Evolutionary conservation across 169 alveolate genomes (phyloP), one percentile per base, ranked within the genome.

Genomic region (Cryptosporidium felis): DNA sequence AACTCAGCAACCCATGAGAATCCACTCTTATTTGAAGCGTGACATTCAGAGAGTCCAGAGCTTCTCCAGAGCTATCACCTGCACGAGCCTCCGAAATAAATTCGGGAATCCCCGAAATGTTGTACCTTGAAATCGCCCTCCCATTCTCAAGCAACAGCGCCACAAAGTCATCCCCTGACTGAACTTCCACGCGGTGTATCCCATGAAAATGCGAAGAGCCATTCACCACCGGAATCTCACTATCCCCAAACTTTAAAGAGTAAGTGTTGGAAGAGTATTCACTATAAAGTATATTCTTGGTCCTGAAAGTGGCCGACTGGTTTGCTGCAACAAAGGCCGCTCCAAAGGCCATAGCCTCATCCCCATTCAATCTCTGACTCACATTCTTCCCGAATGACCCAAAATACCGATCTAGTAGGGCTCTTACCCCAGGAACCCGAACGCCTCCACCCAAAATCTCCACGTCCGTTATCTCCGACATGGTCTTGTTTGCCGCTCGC

Each of bases 301-400:
- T 74, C 21, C 67, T 74, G 30, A 74, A 74, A 3, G 85, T 74
- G 21, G 90, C 79, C 16, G 92, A 90, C 12, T 89, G 82, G 82
- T 92, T 91, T 6, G 93, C 92, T 23, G 93, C 94, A 28, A 91
- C 80, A 63, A 89, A 92, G 2, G 94, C 93, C 42, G 92, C 91
- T 0, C 95, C 95, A 41, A 91, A 89, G 40, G 93, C 89, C 94
- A 92, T 92, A 8, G 95, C 91, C 65, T 92, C 95, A 80, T 92
- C 95, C 41, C 95, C 95, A 60, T 92, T 92, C 65, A 92, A 66
- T 63, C 92, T 93, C 45, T 88, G 89, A 1, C 93, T 92, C 14
- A 92, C 61, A 47, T 89, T 66, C 44, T 32, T 74, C 3, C 59
- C 62, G 62, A 74, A 38, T 10, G 65, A 49, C 2, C 80, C 89